phyloP scores from a whole-genome alignment of 768 basidiomycete genomes.

The Phanerochaete sordida region DNA sequence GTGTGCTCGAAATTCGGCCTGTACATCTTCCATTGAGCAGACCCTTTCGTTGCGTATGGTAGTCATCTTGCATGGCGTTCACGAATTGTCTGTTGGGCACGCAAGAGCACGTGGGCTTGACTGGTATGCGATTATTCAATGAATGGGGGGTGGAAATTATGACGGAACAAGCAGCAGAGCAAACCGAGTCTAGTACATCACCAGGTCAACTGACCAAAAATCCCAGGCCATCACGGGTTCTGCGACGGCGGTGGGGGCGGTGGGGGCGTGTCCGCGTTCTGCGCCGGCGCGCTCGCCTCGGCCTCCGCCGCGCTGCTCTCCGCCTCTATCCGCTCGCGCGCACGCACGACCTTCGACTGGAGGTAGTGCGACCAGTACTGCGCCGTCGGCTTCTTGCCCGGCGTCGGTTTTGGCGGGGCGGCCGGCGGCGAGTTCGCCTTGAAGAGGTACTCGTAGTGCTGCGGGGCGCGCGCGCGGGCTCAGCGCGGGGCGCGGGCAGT shows the following conservation, averaged over 20 bases:
- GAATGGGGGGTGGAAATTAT: constrained; percentile 9
- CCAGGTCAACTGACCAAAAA: not conserved
- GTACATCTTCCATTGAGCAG: too few relatives aligned
- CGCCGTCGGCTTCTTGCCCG: constrained; percentile 42
- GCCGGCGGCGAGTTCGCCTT: constrained; percentile 80
- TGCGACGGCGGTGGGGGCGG: not conserved
- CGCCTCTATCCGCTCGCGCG: constrained; percentile 92
- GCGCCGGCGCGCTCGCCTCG: not conserved
- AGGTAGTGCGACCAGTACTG: constrained; percentile 79
- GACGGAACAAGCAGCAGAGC: not conserved
- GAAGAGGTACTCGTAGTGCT: constrained; percentile 95
- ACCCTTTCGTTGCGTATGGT: too few relatives aligned
- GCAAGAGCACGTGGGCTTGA: not conserved
- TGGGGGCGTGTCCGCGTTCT: not conserved
- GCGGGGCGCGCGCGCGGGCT: not conserved
- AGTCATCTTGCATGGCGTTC: too few relatives aligned
- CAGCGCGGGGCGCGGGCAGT: not conserved
- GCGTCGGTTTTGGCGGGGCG: constrained; percentile 36
- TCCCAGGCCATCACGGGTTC: not conserved
- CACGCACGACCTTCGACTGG: constrained; percentile 95
- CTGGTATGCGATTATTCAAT: constrained; percentile 10
- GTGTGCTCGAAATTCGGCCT: too few relatives aligned
- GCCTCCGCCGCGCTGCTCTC: constrained; percentile 36
- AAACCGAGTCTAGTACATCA: constrained; percentile 2
- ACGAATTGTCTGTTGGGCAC: not conserved